Evolutionary conservation across 495 filamentous ascomycete genomes (phyloP), one percentile per base, ranked within the genome.

Genomic region (Thermochaetoides thermophila): DNA sequence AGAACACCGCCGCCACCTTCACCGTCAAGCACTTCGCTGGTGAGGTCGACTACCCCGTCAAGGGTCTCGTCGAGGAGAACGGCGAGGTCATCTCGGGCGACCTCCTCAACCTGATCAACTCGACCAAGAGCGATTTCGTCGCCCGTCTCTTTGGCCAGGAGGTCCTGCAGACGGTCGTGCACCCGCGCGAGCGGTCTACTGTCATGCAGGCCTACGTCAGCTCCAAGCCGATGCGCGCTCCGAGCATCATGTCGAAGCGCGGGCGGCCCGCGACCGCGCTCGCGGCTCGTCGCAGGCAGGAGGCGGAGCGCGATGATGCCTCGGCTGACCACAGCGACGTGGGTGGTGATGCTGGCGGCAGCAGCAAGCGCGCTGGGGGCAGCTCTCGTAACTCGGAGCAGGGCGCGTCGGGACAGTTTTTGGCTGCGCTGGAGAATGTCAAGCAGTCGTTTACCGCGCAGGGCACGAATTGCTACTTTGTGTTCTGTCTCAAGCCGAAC

Each of bases 401-500:
- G 53, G 87, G 89, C 23, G 86, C 86, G 9, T 81, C 87, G 0
- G 84, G 78, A 5, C 87, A 97, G 49, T 97, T 95, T 59, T 60
- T 97, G 16, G 74, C 81, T 11, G 79, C 85, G 4, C 67, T 97
- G 19, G 83, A 92, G 37, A 86, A 84, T 36, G 81, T 96, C 36
- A 89, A 74, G 23, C 76, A 81, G 44, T 83, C 81, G 23, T 60
- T 97, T 27, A 81, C 73, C 20, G 75, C 81, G 6, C 63, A 74
- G 6, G 82, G 82, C 46, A 74, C 82, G 7, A 97, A 95, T 48
- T 73, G 81, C 10, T 97, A 96, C 50, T 95, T 95, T 46, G 72
- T 97, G 17, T 93, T 97, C 59, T 96, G 89, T 45, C 62, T 97
- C 31, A 96, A 97, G 56, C 89, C 89, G 6, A 97, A 97, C 49